Percentiles rank a stretch among this genome's conserved stretches.
These are phyloP conservation scores for Stagonosporopsis vannaccii DNA, from an alignment of 2,329 filamentous ascomycete species.

Conservation along the genomic window DNA sequence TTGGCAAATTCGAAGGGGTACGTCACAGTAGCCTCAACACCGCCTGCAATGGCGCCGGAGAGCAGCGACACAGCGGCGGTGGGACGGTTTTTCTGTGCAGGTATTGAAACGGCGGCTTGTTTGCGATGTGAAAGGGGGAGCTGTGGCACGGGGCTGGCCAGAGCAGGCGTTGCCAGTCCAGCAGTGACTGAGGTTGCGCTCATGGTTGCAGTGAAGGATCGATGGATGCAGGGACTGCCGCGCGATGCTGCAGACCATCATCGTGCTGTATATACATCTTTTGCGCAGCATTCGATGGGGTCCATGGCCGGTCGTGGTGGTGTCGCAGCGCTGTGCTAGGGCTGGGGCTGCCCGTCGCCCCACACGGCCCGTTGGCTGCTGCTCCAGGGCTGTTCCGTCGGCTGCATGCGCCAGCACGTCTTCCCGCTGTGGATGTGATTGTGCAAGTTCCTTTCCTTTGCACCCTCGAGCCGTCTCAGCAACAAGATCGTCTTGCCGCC, in stretches of 20 bases:
- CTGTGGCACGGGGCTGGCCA: not conserved
- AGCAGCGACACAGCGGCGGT: constrained; percentile 51
- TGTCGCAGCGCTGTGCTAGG: not conserved
- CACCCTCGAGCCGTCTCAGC: not conserved
- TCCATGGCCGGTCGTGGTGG: not conserved
- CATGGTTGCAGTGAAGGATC: not conserved
- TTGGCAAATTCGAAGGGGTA: constrained; percentile 48
- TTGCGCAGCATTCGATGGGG: not conserved
- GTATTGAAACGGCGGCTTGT: not conserved
- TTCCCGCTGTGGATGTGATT: not conserved
- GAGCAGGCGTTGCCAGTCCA: not conserved
- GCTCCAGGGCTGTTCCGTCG: constrained; percentile 7
- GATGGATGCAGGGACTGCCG: not conserved
- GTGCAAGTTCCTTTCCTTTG: not conserved
- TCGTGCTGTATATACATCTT: not conserved
- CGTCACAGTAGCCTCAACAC: constrained; percentile 60
- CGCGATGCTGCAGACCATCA: not conserved
- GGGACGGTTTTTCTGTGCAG: constrained; percentile 4
- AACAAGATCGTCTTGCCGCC: not conserved
- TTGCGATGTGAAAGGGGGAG: not conserved
- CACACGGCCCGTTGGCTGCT: not conserved
- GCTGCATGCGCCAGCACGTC: not conserved
- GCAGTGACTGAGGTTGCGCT: not conserved
- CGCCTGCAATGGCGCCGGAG: constrained; percentile 61
- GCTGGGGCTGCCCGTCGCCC: not conserved